These are phyloP conservation scores for Tetrapisispora fleetii DNA, from an alignment of 805 yeast species.

Conservation along the genomic window DNA sequence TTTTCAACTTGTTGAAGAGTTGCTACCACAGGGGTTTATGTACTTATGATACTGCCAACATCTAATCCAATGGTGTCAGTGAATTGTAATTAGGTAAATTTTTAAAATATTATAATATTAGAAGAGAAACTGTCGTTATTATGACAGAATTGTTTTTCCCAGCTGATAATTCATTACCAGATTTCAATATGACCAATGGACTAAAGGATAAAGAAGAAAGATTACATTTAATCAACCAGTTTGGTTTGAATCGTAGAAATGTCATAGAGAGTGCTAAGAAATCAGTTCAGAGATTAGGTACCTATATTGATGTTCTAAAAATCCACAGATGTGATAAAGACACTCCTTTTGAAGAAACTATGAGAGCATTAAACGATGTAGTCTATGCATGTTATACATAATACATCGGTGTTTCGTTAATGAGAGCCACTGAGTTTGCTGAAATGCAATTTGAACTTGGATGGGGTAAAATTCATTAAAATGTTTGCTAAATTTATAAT, in stretches of 20 bases:
- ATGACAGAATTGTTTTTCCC: slow-evolving; percentile 36
- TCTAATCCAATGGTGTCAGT: slow-evolving; percentile 38
- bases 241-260: slow-evolving; percentile 39
- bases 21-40: slow-evolving; percentile 39
- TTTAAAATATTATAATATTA: slow-evolving; percentile 40
- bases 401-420: slow-evolving; percentile 39
- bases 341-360: slow-evolving; percentile 41
- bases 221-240: slow-evolving; percentile 27
- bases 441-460: slow-evolving; percentile 35
- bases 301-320: slow-evolving; percentile 41
- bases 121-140: slow-evolving; percentile 47
- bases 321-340: slow-evolving; percentile 41
- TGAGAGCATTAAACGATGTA: slow-evolving; percentile 41
- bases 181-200: neutral
- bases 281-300: slow-evolving; percentile 36
- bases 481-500: too few species aligned
- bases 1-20: slow-evolving; percentile 36
- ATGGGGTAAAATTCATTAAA: too few species aligned
- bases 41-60: slow-evolving; percentile 42
- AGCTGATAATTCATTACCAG: slow-evolving; percentile 20
- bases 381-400: slow-evolving; percentile 33
- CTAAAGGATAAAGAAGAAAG: neutral
- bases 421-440: slow-evolving; percentile 47
- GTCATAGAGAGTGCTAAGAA: slow-evolving; percentile 35
- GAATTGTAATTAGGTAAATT: slow-evolving; percentile 47